Base-by-base conservation (phyloP, 2,329 filamentous ascomycete genomes). In the Magnaporthiopsis poae region DNA sequence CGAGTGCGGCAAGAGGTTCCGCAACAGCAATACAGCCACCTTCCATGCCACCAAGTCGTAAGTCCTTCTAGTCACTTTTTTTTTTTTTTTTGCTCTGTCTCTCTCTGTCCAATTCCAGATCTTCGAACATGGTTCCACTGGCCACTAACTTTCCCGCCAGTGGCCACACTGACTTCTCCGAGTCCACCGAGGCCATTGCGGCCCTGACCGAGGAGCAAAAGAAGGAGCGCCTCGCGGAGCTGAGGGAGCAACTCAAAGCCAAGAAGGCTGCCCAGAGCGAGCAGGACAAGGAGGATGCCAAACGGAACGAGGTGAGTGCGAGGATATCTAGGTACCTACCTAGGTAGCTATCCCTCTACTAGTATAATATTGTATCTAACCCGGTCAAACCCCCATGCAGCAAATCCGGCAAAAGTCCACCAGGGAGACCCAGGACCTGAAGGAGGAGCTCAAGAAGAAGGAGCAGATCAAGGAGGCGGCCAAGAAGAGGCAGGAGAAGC, bases 151-250 rank as follows among this genome's bases (percentile, higher is more conserved):
- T 25, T 36, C 5, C n/a, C 9, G 7, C 52, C 31, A 90, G 88
- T 11, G 90, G 91, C 63, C 95, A 99, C 77, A 86, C 88, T 62
- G 90, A 97, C 77, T 99, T 99, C 75, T 86, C 90, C 27, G 92
- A 99, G 76, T 97, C 93, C 0, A 94, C 91, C 4, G 94, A 98
- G 73, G 92, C 96, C 74, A 88, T 99, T 71, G 89, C 90, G 3
- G 91, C 94, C 0, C 80, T 99, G 73, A 97, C 93, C 0, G 92
- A 94, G 71, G 93, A 96, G 68, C 89, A 99, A 79, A 97, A 95
- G 82, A 88, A 88, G 74, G 83, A 86, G n/a, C 89, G 85, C 72
- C 83, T 99, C 3, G 82, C 86, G 39, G 90, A 95, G 72, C 83
- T 97, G 62, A 85, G 88, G 39, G 82, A 87, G 72, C 89, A 87